Evolutionary conservation across 164 flowering plant genomes (phyloP).

Genomic region (Liquidambar formosana): DNA sequence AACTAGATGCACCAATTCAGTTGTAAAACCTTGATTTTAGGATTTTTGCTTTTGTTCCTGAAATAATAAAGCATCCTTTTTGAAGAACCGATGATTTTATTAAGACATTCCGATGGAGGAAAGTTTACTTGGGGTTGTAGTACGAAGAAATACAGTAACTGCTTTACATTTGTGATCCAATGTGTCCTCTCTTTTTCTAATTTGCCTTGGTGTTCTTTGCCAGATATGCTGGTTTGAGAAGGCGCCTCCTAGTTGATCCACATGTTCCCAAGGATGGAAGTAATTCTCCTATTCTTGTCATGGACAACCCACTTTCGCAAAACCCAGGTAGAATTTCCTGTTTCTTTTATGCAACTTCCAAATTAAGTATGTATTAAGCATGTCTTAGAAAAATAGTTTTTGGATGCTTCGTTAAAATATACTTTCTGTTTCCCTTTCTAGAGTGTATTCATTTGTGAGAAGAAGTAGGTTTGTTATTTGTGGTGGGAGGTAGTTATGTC

Average conservation of each 20-base stretch:
- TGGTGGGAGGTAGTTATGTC: not conserved
- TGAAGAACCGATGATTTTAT: not conserved
- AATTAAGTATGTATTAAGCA: not conserved
- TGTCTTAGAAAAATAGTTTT: not conserved
- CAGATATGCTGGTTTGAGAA: slow-evolving; percentile 87
- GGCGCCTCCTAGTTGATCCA: slow-evolving; percentile 77
- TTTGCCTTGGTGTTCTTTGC: not conserved
- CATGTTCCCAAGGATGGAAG: slow-evolving; percentile 61
- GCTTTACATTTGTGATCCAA: not conserved
- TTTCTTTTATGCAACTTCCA: not conserved
- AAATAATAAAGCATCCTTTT: not conserved
- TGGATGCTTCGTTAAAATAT: not conserved
- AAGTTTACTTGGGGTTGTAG: not conserved
- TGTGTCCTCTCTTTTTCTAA: not conserved
- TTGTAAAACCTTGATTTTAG: not conserved
- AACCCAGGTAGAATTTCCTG: slow-evolving; percentile 62
- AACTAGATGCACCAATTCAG: not conserved
- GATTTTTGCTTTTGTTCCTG: not conserved
- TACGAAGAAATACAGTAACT: not conserved
- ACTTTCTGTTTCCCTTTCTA: too few relatives aligned
- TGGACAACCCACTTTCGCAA: slow-evolving; percentile 95
- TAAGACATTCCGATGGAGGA: not conserved
- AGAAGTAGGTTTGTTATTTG: not conserved
- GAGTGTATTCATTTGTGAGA: not conserved
- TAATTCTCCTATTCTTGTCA: slow-evolving; percentile 56